Percentiles rank a stretch among this genome's conserved stretches.
Conservation (phyloP, 352 stramenopile species). For the Phytophthora fragariaefolia region DNA sequence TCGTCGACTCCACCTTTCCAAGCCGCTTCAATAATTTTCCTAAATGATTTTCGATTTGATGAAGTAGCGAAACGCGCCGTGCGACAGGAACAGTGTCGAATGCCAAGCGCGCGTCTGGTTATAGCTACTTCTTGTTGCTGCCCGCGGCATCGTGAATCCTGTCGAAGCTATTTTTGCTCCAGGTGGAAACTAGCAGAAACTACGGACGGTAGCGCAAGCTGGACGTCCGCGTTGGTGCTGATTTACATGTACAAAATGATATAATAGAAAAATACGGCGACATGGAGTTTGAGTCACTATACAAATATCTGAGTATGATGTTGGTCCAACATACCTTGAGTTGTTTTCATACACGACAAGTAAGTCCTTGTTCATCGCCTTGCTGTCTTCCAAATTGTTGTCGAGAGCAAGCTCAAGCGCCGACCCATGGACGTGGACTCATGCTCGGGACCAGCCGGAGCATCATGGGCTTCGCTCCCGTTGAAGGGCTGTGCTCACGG, state of each 20-base stretch:
- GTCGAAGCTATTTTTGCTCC: neutral
- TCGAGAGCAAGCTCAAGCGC: too few species aligned
- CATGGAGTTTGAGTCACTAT: neutral
- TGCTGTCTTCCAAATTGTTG: too few species aligned
- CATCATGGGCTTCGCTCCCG: too few species aligned
- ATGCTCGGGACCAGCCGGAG: too few species aligned
- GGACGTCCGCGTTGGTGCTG: neutral
- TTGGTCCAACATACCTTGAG: neutral
- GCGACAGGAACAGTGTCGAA: neutral
- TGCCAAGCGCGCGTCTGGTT: constrained; percentile 8
- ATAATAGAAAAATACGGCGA: too few species aligned
- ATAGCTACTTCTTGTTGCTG: constrained; percentile 4
- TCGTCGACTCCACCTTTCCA: constrained; percentile 8
- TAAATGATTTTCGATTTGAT: constrained; percentile 13
- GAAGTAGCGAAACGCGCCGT: neutral
- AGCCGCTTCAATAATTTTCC: constrained; percentile 3
- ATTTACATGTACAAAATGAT: constrained; percentile 2
- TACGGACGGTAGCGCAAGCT: neutral
- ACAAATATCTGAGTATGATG: neutral
- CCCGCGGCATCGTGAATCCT: constrained; percentile 5
- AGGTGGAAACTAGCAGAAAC: neutral
- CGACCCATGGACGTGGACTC: too few species aligned
- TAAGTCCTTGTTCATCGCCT: too few species aligned
- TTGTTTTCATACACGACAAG: too few species aligned
- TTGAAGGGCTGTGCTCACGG: too few species aligned